Evolutionary conservation across 768 basidiomycete genomes (phyloP).

Genomic region (Megacollybia marginata): DNA sequence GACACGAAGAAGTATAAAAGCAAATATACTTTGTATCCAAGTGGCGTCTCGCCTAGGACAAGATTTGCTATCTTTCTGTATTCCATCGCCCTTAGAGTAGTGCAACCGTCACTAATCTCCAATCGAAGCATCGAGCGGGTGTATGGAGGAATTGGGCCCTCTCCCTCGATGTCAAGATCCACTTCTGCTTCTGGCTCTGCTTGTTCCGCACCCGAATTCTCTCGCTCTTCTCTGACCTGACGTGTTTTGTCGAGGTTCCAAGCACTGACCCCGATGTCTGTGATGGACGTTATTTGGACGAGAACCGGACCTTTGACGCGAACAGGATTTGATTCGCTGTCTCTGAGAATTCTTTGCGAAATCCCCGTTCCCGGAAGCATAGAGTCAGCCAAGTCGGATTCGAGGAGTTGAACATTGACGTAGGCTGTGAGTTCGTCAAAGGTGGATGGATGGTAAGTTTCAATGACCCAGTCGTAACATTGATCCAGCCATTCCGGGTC

Average conservation of each 20-base stretch:
- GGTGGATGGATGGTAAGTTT: conserved; percentile 40
- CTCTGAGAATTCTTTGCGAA: conserved; percentile 30
- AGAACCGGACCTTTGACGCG: conserved; percentile 42
- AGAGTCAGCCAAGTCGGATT: conserved; percentile 67
- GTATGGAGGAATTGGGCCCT: conserved; percentile 76
- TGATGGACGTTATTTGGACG: conserved; percentile 71
- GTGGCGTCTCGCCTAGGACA: conserved; percentile 63
- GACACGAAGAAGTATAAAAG: not conserved
- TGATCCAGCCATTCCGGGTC: conserved; percentile 58
- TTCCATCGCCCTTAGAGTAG: conserved; percentile 68
- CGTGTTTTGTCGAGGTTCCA: conserved; percentile 69
- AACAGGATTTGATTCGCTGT: conserved; percentile 22
- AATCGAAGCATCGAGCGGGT: conserved; percentile 74
- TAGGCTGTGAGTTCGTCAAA: conserved; percentile 45
- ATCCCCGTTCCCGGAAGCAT: conserved; percentile 67
- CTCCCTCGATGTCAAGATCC: conserved; percentile 54
- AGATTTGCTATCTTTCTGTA: conserved; percentile 60
- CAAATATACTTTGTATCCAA: conserved; percentile 72
- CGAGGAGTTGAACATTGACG: conserved; percentile 60
- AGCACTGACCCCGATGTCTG: conserved; percentile 80
- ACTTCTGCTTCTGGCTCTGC: conserved; percentile 43
- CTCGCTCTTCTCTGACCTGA: conserved; percentile 55
- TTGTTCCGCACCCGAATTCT: conserved; percentile 46
- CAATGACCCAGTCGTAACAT: conserved; percentile 59
- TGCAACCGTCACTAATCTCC: conserved; percentile 71